These are phyloP conservation scores for Pseudohyphozyma bogoriensis DNA, from an alignment of 768 basidiomycete species.

Conservation along the genomic window DNA sequence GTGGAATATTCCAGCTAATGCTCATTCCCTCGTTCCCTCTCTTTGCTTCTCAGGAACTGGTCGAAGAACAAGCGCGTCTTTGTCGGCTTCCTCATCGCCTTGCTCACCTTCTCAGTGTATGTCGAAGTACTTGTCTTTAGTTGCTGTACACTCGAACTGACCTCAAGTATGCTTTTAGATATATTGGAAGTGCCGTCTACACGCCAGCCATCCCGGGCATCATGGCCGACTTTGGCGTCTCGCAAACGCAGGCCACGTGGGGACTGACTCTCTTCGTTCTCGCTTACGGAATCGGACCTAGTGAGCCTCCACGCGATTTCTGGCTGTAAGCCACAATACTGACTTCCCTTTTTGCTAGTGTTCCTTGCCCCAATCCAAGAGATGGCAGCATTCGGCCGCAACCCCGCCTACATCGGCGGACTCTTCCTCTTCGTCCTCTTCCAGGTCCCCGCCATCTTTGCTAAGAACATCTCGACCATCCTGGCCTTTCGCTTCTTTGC, in stretches of 20 bases:
- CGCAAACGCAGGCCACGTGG: slow-evolving; percentile 28
- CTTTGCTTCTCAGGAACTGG: no score
- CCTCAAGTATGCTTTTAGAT: slow-evolving; percentile 1
- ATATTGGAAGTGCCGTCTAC: not conserved
- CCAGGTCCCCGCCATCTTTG: slow-evolving; percentile 27
- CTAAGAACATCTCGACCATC: slow-evolving; percentile 26
- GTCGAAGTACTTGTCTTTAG: slow-evolving; percentile 13
- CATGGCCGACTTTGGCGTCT: slow-evolving; percentile 22
- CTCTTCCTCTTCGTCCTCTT: slow-evolving; percentile 37
- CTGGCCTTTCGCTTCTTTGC: slow-evolving; percentile 37
- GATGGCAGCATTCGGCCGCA: slow-evolving; percentile 39
- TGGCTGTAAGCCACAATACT: no score
- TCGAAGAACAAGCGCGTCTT: slow-evolving; percentile 11
- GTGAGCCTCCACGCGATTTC: slow-evolving; percentile 27
- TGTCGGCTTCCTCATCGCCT: slow-evolving; percentile 5
- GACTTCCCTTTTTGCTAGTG: no score
- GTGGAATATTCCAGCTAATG: no score
- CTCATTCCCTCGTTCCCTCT: no score
- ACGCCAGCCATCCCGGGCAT: slow-evolving; percentile 18
- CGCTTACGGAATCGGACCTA: slow-evolving; percentile 37
- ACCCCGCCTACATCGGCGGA: slow-evolving; percentile 38
- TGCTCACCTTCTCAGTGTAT: slow-evolving; percentile 31
- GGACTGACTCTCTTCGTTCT: slow-evolving; percentile 34
- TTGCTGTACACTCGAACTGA: not conserved
- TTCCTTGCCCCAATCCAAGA: slow-evolving; percentile 35